Evolutionary conservation across 805 yeast species (phyloP), one percentile per base, ranked within the genome.

Genomic region (Henningerozyma blattae): DNA sequence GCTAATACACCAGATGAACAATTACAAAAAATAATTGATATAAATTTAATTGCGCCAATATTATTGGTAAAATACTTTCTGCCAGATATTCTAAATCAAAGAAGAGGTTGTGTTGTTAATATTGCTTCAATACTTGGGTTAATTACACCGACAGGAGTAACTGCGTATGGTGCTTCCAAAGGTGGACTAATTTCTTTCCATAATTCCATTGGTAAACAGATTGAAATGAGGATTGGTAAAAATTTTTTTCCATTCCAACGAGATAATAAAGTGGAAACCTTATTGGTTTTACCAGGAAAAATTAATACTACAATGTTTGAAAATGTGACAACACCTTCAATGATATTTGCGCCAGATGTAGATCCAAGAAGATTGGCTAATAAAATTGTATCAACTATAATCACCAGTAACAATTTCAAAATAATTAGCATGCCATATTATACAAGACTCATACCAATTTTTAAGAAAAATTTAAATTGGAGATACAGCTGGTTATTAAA

Each of bases 251-350:
- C 5, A n/a, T 13, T 28, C 10, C 14, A 16, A 15, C 13, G 13
- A 5, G 49, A 27, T 5, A 22, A 27, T 13, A 60, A 57, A 33
- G 52, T 89, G 14, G 76, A 76, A 43, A 78, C 94, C 0, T 58
- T 89, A 36, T 61, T 89, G 24, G 66, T 89, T 0, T 77, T 91
- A 44, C 94, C 95, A 0, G 97, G 97, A 0, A 96, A 89, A 51
- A 54, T 89, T 41, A 69, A 66, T 32, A 85, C 96, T 0, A 46
- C 52, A 3, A 69, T 89, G 84, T 89, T 89, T 52, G 61, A 62
- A 14, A 75, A 77, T 2, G 82, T 89, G 5, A 40, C 56, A 20
- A 79, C 95, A 0, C 95, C 96, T 0, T 75, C 82, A 9, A 59
- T 66, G 3, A 43, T 78, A 4, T 52, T 87, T 6, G 97, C 97